Percentiles rank a stretch among this genome's conserved stretches.
Conservation (phyloP, 305 asterid genomes). For the Solanum chacoense region DNA sequence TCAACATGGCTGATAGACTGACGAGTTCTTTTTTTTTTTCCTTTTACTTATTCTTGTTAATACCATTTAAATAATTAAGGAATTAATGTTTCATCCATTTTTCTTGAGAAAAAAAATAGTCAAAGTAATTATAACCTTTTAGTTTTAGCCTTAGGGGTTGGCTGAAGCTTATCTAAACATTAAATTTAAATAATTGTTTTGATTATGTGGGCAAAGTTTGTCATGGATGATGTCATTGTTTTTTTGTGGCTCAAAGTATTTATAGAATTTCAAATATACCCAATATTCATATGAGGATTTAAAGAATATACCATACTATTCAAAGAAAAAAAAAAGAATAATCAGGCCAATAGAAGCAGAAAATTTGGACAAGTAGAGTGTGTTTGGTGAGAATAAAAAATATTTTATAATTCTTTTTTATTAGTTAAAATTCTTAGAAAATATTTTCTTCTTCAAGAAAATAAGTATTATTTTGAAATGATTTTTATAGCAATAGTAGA, state of each 20-base stretch:
- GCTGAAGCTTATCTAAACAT: neutral
- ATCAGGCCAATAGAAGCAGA: neutral
- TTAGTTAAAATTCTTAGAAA: neutral
- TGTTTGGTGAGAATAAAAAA: neutral
- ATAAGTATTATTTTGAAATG: neutral
- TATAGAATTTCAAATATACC: neutral
- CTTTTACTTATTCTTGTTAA: neutral
- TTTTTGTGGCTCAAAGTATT: neutral
- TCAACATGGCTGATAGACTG: neutral
- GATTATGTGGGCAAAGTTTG: neutral
- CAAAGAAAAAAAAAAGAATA: neutral
- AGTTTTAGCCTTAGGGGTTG: neutral
- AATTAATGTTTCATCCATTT: neutral
- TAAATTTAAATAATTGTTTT: neutral
- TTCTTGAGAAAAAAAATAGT: neutral
- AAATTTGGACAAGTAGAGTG: neutral
- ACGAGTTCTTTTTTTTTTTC: too few species aligned
- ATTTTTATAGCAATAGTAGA: too few species aligned
- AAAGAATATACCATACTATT: neutral
- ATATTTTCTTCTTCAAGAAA: too few species aligned
- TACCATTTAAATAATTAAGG: neutral
- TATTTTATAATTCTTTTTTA: too few species aligned
- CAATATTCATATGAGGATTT: neutral
- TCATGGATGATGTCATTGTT: neutral
- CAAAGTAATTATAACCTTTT: neutral